These are phyloP conservation scores for Vigna mungo DNA, from an alignment of 306 rosid species.

Conservation along the genomic window DNA sequence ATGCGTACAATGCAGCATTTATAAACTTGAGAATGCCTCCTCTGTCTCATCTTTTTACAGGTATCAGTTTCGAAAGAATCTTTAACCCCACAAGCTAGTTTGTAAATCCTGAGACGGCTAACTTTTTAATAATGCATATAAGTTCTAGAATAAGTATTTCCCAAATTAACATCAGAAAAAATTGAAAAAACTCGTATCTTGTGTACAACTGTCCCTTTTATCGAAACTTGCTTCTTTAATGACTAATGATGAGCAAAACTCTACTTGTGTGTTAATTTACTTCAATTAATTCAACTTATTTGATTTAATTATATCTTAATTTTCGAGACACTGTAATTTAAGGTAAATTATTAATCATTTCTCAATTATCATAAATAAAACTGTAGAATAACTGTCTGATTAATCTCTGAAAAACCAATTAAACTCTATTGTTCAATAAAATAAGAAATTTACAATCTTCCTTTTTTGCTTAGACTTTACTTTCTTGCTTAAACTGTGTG, in stretches of 20 bases:
- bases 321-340: not conserved
- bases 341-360: not conserved
- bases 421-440: not conserved
- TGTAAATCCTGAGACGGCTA: not conserved
- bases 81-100: not conserved
- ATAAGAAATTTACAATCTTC: not conserved
- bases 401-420: not conserved
- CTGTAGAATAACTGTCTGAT: not conserved
- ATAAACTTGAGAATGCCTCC: conserved; percentile 23
- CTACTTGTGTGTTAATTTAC: no score
- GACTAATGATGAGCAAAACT: not conserved
- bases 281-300: not conserved
- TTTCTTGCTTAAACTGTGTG: not conserved
- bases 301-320: not conserved
- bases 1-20: conserved; percentile 39
- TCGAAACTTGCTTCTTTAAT: not conserved
- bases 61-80: not conserved
- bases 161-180: not conserved
- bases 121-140: not conserved
- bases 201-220: not conserved
- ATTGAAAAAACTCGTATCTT: not conserved
- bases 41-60: not conserved
- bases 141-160: not conserved
- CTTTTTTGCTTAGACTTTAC: not conserved
- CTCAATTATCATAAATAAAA: not conserved